Evolutionary conservation across 805 yeast genomes (phyloP), one percentile per base, ranked within the genome.

Genomic region (Dipodascus albidus): DNA sequence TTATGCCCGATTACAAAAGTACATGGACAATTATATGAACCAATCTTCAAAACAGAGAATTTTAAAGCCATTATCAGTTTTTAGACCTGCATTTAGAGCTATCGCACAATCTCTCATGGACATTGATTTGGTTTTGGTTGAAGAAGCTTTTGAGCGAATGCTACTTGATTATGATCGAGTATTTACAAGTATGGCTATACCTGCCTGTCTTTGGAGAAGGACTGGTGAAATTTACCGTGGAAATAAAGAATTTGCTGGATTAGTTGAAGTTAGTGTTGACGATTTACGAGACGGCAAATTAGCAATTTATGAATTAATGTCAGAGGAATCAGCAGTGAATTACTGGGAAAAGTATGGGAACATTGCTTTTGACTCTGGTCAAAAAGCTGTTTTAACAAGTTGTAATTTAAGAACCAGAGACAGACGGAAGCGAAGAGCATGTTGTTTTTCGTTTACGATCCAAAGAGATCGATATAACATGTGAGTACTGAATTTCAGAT

Each of bases 341-440:
- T 91, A 88, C 65, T 91, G 98, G 98, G 98, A 91, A 63, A 90
- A 90, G 65, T 91, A 90, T 63, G 96, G 96, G 2, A 89, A 95
- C 2, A 87, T 90, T 63, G 97, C 98, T 2, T 90, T 91, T 69
- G 97, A 91, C 63, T 85, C 90, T 60, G 91, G 93, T 1, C 97
- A 90, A 62, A 91, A 91, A 64, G 96, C 97, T 0, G 96, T 91
- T 2, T 70, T 91, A 60, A 90, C 96, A 0, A 85, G 95, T 66
- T 91, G 98, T 70, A 87, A 85, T 60, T 72, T 91, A 56, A 74
- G 95, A 61, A 83, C 95, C 0, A 80, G 81, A 59, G 95, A 87
- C 62, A 95, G 96, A 0, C 73, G 85, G 53, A 81, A 81, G 58
- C 76, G 88, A 56, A 81, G 85, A 60, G 81, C 87, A 55, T 91